A percentile compares a stretch with the other conserved stretches of the same genome.
phyloP scores from a whole-genome alignment of 441 rosid genomes.

The Pelargonium australe region DNA sequence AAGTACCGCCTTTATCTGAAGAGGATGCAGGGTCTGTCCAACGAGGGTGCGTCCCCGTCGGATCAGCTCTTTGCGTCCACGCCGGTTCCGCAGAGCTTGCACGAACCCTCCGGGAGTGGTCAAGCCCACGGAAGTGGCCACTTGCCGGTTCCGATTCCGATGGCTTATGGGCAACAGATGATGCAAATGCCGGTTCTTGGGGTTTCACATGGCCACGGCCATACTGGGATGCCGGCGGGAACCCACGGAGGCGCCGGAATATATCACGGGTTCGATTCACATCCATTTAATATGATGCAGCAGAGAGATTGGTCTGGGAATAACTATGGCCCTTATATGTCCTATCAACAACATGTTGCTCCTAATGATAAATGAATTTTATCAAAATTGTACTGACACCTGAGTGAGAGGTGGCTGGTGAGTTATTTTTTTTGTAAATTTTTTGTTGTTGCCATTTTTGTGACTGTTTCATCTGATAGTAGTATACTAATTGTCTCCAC shows the following conservation, averaged over 20 bases:
- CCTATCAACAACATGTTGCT: constrained; percentile 42
- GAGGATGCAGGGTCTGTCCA: constrained; percentile 75
- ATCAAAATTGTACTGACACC: constrained; percentile 4
- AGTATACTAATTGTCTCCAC: not conserved
- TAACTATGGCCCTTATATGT: constrained; percentile 46
- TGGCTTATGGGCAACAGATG: constrained; percentile 44
- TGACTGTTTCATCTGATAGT: constrained; percentile 10
- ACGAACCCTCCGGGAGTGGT: constrained; percentile 33
- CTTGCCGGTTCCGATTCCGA: constrained; percentile 34
- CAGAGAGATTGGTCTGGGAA: constrained; percentile 60
- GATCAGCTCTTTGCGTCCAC: constrained; percentile 80
- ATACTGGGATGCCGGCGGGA: constrained; percentile 52
- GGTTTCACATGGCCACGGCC: constrained; percentile 16
- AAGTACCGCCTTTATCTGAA: constrained; percentile 84
- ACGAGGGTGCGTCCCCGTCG: constrained; percentile 56
- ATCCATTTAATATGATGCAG: constrained; percentile 45
- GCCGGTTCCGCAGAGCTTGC: constrained; percentile 58
- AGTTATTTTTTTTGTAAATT: not conserved
- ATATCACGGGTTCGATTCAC: constrained; percentile 41
- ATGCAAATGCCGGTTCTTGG: constrained; percentile 73
- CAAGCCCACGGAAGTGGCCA: constrained; percentile 27
- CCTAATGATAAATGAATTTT: constrained; percentile 37
- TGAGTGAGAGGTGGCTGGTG: not conserved
- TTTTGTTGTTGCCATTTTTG: constrained; percentile 15
- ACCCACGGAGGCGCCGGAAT: constrained; percentile 5